These are phyloP conservation scores for Tylopilus balloui DNA, from an alignment of 768 basidiomycete genomes.

Conservation along the genomic window DNA sequence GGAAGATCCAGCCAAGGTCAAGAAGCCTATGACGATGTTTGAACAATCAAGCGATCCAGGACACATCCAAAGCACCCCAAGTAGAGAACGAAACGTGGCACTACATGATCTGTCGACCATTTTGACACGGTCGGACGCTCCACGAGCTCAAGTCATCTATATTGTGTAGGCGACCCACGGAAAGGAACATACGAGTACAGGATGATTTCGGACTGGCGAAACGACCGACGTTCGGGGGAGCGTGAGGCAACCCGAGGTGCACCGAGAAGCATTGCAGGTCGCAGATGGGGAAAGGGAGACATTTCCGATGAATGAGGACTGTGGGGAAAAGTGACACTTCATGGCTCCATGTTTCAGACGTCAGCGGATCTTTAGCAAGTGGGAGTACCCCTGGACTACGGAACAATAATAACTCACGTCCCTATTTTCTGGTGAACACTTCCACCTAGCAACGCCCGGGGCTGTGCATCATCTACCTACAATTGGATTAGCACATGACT, in stretches of 20 bases:
- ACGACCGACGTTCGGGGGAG: not conserved
- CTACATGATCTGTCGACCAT: too few relatives aligned
- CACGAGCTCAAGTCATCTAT: too few relatives aligned
- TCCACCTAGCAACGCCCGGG: not conserved
- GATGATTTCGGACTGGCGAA: not conserved
- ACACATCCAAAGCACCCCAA: too few relatives aligned
- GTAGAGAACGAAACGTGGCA: too few relatives aligned
- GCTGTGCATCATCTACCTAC: not conserved
- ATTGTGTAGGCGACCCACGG: too few relatives aligned
- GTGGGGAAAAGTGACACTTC: not conserved
- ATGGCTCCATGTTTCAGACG: not conserved
- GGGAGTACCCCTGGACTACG: too few relatives aligned
- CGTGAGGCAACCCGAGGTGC: not conserved
- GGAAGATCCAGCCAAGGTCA: too few relatives aligned
- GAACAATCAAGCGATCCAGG: too few relatives aligned
- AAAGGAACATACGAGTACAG: too few relatives aligned
- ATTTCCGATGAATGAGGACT: not conserved
- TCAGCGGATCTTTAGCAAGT: not conserved
- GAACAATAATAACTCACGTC: not conserved
- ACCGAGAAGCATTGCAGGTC: not conserved
- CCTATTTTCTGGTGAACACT: not conserved
- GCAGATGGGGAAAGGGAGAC: too few relatives aligned
- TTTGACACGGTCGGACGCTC: too few relatives aligned
- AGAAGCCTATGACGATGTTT: too few relatives aligned
- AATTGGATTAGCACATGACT: not conserved